Evolutionary conservation across 768 basidiomycete genomes (phyloP).

Genomic region (Panus rudis): DNA sequence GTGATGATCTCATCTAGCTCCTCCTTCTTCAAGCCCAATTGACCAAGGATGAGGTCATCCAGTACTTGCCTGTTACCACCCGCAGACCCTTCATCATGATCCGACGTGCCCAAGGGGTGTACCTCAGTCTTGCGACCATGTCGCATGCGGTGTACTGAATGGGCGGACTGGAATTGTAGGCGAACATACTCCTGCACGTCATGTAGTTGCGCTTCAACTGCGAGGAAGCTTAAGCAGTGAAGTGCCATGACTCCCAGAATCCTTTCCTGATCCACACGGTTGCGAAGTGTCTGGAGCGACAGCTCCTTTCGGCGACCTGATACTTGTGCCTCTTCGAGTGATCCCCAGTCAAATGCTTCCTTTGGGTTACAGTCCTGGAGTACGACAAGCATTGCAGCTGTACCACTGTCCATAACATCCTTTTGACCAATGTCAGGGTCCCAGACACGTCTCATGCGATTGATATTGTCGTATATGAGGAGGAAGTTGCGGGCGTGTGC

Average conservation of each 20-base stretch:
- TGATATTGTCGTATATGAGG: slow-evolving; percentile 20
- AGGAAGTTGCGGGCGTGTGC: slow-evolving; percentile 9
- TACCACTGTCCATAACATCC: slow-evolving; percentile 17
- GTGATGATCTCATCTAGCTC: not conserved
- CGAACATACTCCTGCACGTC: not conserved
- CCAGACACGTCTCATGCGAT: slow-evolving; percentile 16
- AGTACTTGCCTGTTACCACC: slow-evolving; percentile 3
- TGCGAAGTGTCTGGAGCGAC: not conserved
- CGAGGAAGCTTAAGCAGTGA: not conserved
- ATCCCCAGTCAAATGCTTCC: not conserved
- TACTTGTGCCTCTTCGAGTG: not conserved
- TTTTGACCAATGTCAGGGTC: slow-evolving; percentile 13
- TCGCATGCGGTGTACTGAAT: slow-evolving; percentile 1
- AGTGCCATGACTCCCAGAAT: slow-evolving; percentile 1
- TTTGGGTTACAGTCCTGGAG: slow-evolving; percentile 9
- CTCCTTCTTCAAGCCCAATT: slow-evolving; percentile 1
- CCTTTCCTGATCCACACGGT: not conserved
- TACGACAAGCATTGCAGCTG: slow-evolving; percentile 15
- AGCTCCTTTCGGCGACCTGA: not conserved
- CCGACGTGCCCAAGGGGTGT: not conserved
- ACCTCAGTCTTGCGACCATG: not conserved
- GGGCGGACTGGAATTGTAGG: not conserved
- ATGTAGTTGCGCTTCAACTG: not conserved
- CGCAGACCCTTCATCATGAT: slow-evolving; percentile 3
- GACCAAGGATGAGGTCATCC: slow-evolving; percentile 1